Base-by-base conservation (phyloP, 2,329 filamentous ascomycete species). In the Aspergillus terreus region DNA sequence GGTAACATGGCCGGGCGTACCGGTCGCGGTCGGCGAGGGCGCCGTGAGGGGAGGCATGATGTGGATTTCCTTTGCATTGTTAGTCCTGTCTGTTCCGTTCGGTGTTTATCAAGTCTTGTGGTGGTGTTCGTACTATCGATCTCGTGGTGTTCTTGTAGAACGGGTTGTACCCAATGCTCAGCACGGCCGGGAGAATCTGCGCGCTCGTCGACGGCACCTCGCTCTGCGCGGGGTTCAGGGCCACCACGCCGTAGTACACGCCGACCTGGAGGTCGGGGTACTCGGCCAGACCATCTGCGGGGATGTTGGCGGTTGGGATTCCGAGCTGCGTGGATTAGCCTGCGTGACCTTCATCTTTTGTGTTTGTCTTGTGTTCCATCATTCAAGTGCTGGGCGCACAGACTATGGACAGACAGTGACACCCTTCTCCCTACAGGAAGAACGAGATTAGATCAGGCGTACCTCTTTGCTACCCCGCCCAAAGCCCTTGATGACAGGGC, bases 161-260 rank as follows among this genome's bases (percentile, higher is more conserved):
- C 0, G 94, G 94, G 73, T 97, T 99, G 81, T 92, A 97, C 42
- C 94, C 94, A 59, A 96, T 92, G 55, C 85, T 90, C 86, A 96
- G 88, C 59, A 95, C 91, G 81, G 95, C 94, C 1, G 90, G 90
- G 71, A 86, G 90, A 51, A 94, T 77, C 15, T 60, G 65, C 7
- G 61, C 42, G 30, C 55, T 54, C 9, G 47, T 49, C 12, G 56
- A 57, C 6, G 51, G 43, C 27, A 49, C 49, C 2, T 43, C 51
- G 51, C 67, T 71, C 27, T 62, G 60, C 27, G 63, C 57, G 1
- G 71, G 78, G 54, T 82, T 78, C 30, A 97, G 82, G 0, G 88
- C 83, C 4, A 90, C 90, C 78, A 88, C 96, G 65, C 94, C 94
- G 68, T 92, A 97, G 80, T 97, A 97, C 57, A 97, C 88, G 58